These are phyloP conservation scores for Porodaedalea pini DNA, from an alignment of 1,284 basidiomycete species.

Conservation along the genomic window DNA sequence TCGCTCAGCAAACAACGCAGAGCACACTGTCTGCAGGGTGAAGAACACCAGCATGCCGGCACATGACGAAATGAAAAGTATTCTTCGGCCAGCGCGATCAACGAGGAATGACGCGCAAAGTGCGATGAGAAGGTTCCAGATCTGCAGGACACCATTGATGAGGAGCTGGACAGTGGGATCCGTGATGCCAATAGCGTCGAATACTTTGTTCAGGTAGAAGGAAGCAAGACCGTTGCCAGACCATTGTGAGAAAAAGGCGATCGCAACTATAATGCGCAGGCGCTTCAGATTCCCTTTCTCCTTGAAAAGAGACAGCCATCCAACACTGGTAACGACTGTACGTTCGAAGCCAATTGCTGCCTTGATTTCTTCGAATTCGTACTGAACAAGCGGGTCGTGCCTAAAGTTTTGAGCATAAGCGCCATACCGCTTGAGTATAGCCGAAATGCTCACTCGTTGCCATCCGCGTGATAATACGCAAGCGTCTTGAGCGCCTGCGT, in stretches of 20 bases:
- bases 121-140: slow-evolving; percentile 71
- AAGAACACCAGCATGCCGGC: slow-evolving; percentile 71
- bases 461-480: slow-evolving; percentile 73
- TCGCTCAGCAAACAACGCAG: slow-evolving; percentile 54
- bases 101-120: slow-evolving; percentile 53
- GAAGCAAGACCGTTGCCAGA: slow-evolving; percentile 48
- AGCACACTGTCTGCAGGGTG: slow-evolving; percentile 67
- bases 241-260: slow-evolving; percentile 69
- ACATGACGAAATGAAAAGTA: slow-evolving; percentile 62
- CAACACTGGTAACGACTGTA: slow-evolving; percentile 51
- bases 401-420: slow-evolving; percentile 28
- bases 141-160: slow-evolving; percentile 53
- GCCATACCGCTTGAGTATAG: neutral
- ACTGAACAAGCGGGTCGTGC: slow-evolving; percentile 64
- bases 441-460: slow-evolving; percentile 41
- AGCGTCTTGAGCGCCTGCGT: slow-evolving; percentile 56
- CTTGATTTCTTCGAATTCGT: slow-evolving; percentile 76
- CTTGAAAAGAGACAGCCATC: slow-evolving; percentile 56
- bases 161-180: slow-evolving; percentile 50
- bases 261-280: slow-evolving; percentile 62
- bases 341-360: slow-evolving; percentile 65
- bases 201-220: slow-evolving; percentile 71
- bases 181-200: slow-evolving; percentile 70
- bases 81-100: slow-evolving; percentile 57
- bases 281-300: slow-evolving; percentile 66